Conservation (phyloP, 495 filamentous ascomycete genomes). For the Paragyromitra xinjiangensis region DNA sequence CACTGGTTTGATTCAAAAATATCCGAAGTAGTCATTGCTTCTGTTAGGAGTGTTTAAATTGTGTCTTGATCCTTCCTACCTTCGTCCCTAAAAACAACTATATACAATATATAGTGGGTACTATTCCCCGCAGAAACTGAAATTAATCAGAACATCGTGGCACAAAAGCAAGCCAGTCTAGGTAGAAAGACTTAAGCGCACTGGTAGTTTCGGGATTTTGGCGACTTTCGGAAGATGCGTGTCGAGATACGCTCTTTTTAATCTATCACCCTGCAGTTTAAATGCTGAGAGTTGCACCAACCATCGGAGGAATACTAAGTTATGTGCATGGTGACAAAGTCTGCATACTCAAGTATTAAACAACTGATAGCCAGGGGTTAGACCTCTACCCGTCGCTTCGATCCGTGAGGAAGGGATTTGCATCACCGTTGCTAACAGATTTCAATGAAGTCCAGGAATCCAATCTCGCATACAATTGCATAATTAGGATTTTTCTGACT, state of each 20-base stretch:
- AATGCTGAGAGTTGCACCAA: slow-evolving; percentile 31
- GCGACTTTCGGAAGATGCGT: slow-evolving; percentile 24
- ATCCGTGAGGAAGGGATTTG: slow-evolving; percentile 29
- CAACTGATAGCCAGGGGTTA: slow-evolving; percentile 42
- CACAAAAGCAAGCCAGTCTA: slow-evolving; percentile 24
- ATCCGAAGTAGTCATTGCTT: slow-evolving; percentile 6
- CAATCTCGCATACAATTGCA: slow-evolving; percentile 42
- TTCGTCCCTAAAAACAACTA: slow-evolving; percentile 19
- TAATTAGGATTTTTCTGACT: slow-evolving; percentile 6
- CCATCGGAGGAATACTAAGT: slow-evolving; percentile 26
- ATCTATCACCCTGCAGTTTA: slow-evolving; percentile 45
- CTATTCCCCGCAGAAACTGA: slow-evolving; percentile 31
- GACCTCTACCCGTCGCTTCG: slow-evolving; percentile 41
- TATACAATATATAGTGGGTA: slow-evolving; percentile 23
- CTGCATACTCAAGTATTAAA: slow-evolving; percentile 20
- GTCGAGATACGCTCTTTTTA: slow-evolving; percentile 36
- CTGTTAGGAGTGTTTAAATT: slow-evolving; percentile 2
- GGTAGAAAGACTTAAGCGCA: slow-evolving; percentile 16
- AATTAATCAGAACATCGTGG: slow-evolving; percentile 37
- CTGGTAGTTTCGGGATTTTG: slow-evolving; percentile 25
- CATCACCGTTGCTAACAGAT: slow-evolving; percentile 39
- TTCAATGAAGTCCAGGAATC: slow-evolving; percentile 36
- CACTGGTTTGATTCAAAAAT: background rate
- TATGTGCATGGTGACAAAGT: slow-evolving; percentile 41
- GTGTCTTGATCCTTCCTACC: slow-evolving; percentile 1